Conservation (phyloP, 2,329 filamentous ascomycete species). For the Tolypocladium guangdongense region DNA sequence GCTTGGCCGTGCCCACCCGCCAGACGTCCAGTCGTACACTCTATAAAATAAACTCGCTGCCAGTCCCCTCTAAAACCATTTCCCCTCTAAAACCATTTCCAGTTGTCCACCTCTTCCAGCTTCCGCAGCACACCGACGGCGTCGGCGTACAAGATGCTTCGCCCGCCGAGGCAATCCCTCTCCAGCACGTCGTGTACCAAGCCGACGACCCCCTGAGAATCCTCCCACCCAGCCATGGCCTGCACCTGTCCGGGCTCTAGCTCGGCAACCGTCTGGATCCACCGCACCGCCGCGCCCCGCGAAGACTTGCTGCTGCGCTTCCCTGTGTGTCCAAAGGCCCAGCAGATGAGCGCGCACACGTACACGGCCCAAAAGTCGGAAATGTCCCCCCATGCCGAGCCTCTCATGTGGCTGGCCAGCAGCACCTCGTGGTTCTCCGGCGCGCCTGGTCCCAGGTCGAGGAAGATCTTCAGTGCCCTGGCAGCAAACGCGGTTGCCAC, state of each 20-base stretch:
- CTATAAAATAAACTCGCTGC: slow-evolving; percentile 1
- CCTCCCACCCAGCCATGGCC: slow-evolving; percentile 19
- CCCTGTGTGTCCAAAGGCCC: slow-evolving; percentile 37
- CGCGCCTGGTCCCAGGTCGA: slow-evolving; percentile 16
- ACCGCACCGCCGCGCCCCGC: slow-evolving; percentile 18
- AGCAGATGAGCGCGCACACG: slow-evolving; percentile 47
- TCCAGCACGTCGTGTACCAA: slow-evolving; percentile 36
- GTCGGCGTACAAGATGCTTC: slow-evolving; percentile 40
- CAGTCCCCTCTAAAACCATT: slow-evolving; percentile 20
- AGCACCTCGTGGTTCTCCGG: slow-evolving; percentile 2
- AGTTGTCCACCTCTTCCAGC: slow-evolving; percentile 33
- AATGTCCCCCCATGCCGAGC: slow-evolving; percentile 23
- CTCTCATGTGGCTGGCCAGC: slow-evolving; percentile 2
- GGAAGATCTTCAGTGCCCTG: slow-evolving; percentile 35
- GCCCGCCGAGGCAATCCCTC: slow-evolving; percentile 35
- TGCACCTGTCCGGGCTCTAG: slow-evolving; percentile 28
- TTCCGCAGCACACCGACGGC: slow-evolving; percentile 40
- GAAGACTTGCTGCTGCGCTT: slow-evolving; percentile 10
- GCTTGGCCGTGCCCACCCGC: neutral
- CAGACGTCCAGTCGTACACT: neutral
- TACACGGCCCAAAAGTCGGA: slow-evolving; percentile 46
- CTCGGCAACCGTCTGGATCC: slow-evolving; percentile 30
- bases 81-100: slow-evolving; percentile 24
- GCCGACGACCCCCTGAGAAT: slow-evolving; percentile 37
- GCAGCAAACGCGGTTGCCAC: slow-evolving; percentile 39